Conservation (phyloP, 331 rosid species). For the Quercus tomentella region DNA sequence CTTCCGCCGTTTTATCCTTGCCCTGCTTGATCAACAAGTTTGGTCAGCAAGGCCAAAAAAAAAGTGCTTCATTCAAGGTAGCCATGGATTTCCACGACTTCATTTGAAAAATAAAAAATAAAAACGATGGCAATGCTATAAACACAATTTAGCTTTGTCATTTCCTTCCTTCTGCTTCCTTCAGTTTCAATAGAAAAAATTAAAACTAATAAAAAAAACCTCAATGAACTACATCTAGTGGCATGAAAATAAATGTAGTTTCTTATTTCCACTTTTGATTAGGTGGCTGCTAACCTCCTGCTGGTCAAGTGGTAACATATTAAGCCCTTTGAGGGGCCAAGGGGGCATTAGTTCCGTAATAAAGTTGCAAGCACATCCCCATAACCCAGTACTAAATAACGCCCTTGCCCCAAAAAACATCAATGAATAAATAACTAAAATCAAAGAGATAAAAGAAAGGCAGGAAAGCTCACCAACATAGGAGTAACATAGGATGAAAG, state of each 20-base stretch:
- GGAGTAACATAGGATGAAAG: constrained; percentile 52
- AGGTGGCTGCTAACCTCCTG: not conserved
- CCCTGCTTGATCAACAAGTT: constrained; percentile 36
- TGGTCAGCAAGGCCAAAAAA: not conserved
- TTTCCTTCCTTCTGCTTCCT: not conserved
- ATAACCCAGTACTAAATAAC: not conserved
- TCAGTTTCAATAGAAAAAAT: not conserved
- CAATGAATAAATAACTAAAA: not conserved
- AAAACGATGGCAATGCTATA: not conserved
- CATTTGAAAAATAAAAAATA: not conserved
- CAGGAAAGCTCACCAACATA: constrained; percentile 46
- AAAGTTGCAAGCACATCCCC: not conserved
- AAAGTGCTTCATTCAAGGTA: not conserved
- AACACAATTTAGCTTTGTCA: not conserved
- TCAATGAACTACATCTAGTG: not conserved
- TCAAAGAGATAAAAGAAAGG: not conserved
- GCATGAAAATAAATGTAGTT: not conserved
- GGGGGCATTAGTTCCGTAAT: not conserved
- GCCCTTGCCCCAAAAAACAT: not conserved
- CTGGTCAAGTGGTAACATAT: not conserved
- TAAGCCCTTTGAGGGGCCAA: not conserved
- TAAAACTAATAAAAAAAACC: not conserved
- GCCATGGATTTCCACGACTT: not conserved
- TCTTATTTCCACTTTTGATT: not conserved
- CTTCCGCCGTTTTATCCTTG: constrained; percentile 68